phyloP scores from a whole-genome alignment of 306 rosid genomes.

The Cucumis cinereus region DNA sequence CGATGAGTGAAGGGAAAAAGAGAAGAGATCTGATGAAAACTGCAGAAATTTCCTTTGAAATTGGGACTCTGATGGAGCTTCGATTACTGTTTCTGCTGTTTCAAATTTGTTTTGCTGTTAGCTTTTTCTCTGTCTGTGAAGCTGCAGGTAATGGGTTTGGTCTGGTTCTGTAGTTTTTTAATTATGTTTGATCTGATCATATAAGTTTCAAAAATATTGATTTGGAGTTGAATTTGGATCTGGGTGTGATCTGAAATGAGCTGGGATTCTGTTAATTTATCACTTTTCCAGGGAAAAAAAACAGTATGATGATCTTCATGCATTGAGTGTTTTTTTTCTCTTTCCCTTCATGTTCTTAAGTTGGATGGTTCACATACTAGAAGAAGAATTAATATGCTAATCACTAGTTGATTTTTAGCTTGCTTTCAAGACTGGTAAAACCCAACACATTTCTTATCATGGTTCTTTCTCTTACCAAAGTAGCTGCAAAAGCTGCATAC shows the following conservation, averaged over 20 bases:
- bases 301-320: background rate
- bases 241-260: slow-evolving; percentile 9
- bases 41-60: slow-evolving; percentile 8
- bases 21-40: slow-evolving; percentile 28
- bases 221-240: slow-evolving; percentile 13
- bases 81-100: slow-evolving; percentile 31
- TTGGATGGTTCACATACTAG: background rate
- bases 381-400: background rate
- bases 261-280: background rate
- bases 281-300: background rate
- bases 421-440: background rate
- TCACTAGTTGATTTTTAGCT: background rate
- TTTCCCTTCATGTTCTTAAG: too few relatives aligned
- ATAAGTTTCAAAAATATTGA: background rate
- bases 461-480: background rate
- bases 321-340: background rate
- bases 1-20: slow-evolving; percentile 19
- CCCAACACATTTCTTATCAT: background rate
- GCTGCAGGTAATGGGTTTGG: slow-evolving; percentile 54
- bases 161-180: background rate
- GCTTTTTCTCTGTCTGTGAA: slow-evolving; percentile 31
- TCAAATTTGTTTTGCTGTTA: slow-evolving; percentile 30
- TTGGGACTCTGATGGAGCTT: slow-evolving; percentile 34
- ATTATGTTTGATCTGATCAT: slow-evolving; percentile 10
- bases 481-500: background rate